phyloP scores from a whole-genome alignment of 495 filamentous ascomycete species.

The Jackrogersella minutella region DNA sequence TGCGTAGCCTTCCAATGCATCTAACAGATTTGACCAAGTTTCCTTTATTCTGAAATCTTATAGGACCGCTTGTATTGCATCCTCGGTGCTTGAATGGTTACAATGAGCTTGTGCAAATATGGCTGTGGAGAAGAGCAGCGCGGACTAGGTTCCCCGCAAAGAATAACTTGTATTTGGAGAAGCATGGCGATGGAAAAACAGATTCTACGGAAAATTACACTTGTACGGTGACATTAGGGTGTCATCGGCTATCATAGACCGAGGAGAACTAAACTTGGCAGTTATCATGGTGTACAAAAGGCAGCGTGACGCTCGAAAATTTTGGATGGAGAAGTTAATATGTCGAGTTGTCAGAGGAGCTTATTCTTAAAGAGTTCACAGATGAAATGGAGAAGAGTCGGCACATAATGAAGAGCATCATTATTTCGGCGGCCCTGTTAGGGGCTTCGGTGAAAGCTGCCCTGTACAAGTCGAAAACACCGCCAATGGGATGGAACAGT shows the following conservation, averaged over 20 bases:
- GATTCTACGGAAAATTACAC: slow-evolving; percentile 1
- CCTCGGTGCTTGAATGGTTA: slow-evolving; percentile 5
- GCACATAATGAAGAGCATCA: slow-evolving; percentile 21
- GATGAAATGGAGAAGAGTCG: background rate
- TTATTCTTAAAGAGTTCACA: background rate
- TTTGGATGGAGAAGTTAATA: background rate
- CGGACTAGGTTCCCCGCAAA: slow-evolving; percentile 32
- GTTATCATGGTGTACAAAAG: slow-evolving; percentile 8
- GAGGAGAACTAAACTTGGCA: slow-evolving; percentile 12
- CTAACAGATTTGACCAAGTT: background rate
- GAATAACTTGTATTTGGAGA: slow-evolving; percentile 10
- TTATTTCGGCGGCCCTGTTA: slow-evolving; percentile 11
- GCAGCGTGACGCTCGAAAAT: background rate
- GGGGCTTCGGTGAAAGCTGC: slow-evolving; percentile 23
- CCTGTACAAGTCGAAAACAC: slow-evolving; percentile 30
- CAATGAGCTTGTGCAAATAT: slow-evolving; percentile 4
- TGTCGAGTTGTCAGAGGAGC: background rate
- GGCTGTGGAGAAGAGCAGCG: slow-evolving; percentile 15
- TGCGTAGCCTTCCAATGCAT: too few relatives aligned
- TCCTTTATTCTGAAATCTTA: background rate
- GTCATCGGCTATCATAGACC: background rate
- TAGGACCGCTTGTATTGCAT: slow-evolving; percentile 34
- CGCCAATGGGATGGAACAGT: slow-evolving; percentile 59
- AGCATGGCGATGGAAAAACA: slow-evolving; percentile 12
- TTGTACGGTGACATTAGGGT: background rate